Evolutionary conservation across 108 stramenopile genomes (phyloP).

Genomic region (Skeletonema marinoi): DNA sequence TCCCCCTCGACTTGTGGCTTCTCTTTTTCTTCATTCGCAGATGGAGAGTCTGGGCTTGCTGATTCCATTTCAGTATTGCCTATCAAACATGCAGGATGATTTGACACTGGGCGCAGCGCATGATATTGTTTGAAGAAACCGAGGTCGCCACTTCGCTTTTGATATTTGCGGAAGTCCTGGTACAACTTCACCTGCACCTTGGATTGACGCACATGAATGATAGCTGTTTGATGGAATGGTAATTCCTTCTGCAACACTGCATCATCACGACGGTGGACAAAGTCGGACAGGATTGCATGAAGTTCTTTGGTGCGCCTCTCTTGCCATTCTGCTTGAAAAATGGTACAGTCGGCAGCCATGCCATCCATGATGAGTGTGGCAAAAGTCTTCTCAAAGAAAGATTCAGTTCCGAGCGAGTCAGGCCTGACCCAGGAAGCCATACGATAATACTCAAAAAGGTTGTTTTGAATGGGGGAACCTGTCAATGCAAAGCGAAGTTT

Average conservation of each 20-base stretch:
- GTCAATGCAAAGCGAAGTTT: constrained; percentile 65
- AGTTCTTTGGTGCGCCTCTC: constrained; percentile 37
- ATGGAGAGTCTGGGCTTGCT: background rate
- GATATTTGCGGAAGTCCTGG: constrained; percentile 42
- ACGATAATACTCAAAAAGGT: constrained; percentile 63
- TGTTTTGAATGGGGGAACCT: constrained; percentile 42
- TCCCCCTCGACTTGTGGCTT: background rate
- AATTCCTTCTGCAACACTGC: constrained; percentile 55
- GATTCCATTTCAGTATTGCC: constrained; percentile 4
- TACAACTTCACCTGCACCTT: constrained; percentile 63
- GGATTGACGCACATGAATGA: constrained; percentile 69
- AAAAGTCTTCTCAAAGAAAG: constrained; percentile 48
- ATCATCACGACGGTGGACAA: constrained; percentile 63
- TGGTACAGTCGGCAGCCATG: constrained; percentile 47
- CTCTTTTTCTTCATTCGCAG: background rate
- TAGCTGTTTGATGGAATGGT: constrained; percentile 62
- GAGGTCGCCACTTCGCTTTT: constrained; percentile 26
- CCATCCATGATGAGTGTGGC: constrained; percentile 61
- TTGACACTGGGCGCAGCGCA: constrained; percentile 55
- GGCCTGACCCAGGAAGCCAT: constrained; percentile 68
- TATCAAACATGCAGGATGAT: constrained; percentile 64
- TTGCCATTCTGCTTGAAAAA: constrained; percentile 31
- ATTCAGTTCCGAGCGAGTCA: constrained; percentile 51
- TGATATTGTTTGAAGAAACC: constrained; percentile 59
- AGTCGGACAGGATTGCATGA: constrained; percentile 43